Base-by-base conservation (phyloP, 441 rosid genomes). In the Corymbia citriodora region DNA sequence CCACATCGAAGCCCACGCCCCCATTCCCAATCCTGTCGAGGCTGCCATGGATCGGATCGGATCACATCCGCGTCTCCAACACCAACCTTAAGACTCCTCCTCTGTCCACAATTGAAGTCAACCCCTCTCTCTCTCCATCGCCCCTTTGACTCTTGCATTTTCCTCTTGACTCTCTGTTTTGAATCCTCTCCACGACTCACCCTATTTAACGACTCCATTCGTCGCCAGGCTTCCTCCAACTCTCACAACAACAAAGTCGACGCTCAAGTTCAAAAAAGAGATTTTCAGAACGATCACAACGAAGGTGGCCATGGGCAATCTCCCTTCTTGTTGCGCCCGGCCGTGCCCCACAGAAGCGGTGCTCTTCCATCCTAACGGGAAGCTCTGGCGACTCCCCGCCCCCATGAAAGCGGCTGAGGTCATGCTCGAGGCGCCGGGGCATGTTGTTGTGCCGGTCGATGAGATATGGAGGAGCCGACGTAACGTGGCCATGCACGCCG, bases 361-460 rank as follows among this genome's bases (percentile, higher is more conserved):
- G 90, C 91, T 95, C n/a, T 55, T 94, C 11, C 94, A 93, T 21
- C 54, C 88, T 55, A 54, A 50, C 4, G 94, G 94, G 87, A 91
- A 89, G 88, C n/a, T 91, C 40, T 90, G 90, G 88, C 79, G 48
- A 48, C 61, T 94, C 23, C 54, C 61, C 2, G 48, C 92, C 55
- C 95, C 95, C 0, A 83, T 90, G 5, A 93, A 90, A 90, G 95
- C 94, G 2, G 96, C 94, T 1, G 95, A 95, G 91, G 90, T 93
- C 87, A 94, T 94, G 96, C 92, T 95, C 0, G 96, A 95, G 88
- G 92, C 91, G 16, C 94, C 95, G 14, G 94, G 95, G 63, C 88
- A 89, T 61, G 79, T 91, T 82, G 83, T 95, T 52, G 91, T 89
- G 87, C 55, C 88, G 3, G 89, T 88, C 23, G 92, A 92, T 36